Conservation (phyloP, 2,329 filamentous ascomycete species). For the Verticillium nonalfalfae region DNA sequence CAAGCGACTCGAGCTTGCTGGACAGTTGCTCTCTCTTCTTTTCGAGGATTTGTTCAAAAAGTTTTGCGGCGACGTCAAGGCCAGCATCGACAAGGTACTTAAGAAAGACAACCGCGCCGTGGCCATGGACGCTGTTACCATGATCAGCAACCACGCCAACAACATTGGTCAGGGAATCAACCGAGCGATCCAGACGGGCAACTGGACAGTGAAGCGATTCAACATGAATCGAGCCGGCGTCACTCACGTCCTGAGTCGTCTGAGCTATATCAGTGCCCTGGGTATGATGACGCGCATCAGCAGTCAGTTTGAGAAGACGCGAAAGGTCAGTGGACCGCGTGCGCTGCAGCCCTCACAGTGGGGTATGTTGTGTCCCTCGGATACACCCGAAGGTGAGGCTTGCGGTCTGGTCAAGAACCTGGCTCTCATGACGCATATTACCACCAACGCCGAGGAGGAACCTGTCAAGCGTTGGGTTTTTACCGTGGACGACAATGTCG, state of each 20-base stretch:
- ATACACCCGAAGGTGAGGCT: slow-evolving; percentile 97
- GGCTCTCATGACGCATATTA: slow-evolving; percentile 98
- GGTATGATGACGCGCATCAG: slow-evolving; percentile 99
- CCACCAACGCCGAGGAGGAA: slow-evolving; percentile 89
- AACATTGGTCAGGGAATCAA: slow-evolving; percentile 92
- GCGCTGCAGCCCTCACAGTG: slow-evolving; percentile 96
- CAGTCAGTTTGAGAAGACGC: slow-evolving; percentile 97
- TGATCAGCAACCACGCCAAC: slow-evolving; percentile 78
- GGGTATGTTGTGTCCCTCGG: slow-evolving; percentile 94
- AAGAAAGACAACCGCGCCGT: slow-evolving; percentile 89
- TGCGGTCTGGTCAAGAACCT: slow-evolving; percentile 98
- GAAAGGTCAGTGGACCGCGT: slow-evolving; percentile 92
- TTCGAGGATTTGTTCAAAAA: slow-evolving; percentile 99
- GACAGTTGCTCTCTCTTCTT: slow-evolving; percentile 84
- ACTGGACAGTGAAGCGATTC: slow-evolving; percentile 97
- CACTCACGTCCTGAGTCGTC: slow-evolving; percentile 87
- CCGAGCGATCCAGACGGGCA: slow-evolving; percentile 92
- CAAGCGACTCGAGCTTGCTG: slow-evolving; percentile 90
- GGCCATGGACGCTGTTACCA: slow-evolving; percentile 78
- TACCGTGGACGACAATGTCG: slow-evolving; percentile 77
- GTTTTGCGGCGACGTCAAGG: slow-evolving; percentile 82
- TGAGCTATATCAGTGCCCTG: slow-evolving; percentile 93
- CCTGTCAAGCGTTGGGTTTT: slow-evolving; percentile 84
- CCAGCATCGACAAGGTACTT: slow-evolving; percentile 89
- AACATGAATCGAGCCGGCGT: slow-evolving; percentile 97